Evolutionary conservation across 768 basidiomycete genomes (phyloP), one percentile per base, ranked within the genome.

Genomic region (Agaricus blazei): DNA sequence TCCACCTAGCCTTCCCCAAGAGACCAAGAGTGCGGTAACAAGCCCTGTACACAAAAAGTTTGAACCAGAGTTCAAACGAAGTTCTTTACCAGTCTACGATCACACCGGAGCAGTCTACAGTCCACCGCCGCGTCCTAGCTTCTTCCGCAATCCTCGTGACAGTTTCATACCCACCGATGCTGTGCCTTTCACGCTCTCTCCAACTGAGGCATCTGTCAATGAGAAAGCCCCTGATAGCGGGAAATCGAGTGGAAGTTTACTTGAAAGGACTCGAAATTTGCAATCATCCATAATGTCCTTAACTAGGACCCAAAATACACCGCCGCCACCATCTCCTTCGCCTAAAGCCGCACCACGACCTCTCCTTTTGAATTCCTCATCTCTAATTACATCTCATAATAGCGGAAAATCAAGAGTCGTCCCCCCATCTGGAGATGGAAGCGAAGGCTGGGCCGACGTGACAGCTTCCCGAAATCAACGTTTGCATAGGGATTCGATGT

Each of bases 291-390:
- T 52, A 24, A 27, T 42, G 23, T 52, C 45, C 15, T 27, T 57
- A n/a, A 34, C 56, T 9, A 38, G 51, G 34, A 52, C 50, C 2
- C 44, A 50, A 38, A 46, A 67, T 34, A 60, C 67, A 4, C 71
- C 68, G 28, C 60, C 71, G 12, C 67, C 75, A 24, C 66, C 72
- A 4, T 55, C 60, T 14, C 29, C 68, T 26, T 59, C 66, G 3
- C 59, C 77, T 2, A 87, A 80, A 70, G 68, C 73, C 47, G 85
- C 72, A 1, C 89, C 90, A 0, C 76, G 78, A 7, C 89, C 90
- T 0, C 72, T 92, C 36, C 69, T 90, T 45, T 73, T 92, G 38
- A 82, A 68, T 63, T 80, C 87, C 24, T 70, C 73, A 1, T 72
- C 74, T 12, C 64, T 75, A 3, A 71, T 82, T 12, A 74, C 75